Evolutionary conservation across 73 alveolate species (phyloP), one percentile per base, ranked within the genome.

Genomic region (Effrenium voratum): DNA sequence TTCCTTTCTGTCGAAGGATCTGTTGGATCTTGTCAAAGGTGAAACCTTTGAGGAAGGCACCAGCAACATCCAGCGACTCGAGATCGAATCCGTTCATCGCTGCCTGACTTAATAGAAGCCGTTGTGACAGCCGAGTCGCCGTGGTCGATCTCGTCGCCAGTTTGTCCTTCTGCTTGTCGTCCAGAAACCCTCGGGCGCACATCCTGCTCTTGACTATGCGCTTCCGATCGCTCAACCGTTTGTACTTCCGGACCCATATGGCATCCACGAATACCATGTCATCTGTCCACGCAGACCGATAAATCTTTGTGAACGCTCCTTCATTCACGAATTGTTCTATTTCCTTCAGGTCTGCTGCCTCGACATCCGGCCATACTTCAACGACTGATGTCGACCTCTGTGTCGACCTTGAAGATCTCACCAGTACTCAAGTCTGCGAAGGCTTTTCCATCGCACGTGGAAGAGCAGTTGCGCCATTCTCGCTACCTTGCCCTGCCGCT

Each of bases 321-420:
- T 72, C 83, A 1, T 72, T 49, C 26, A 72, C 83, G 36, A 72
- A 72, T 40, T n/a, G n/a, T n/a, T n/a, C n/a, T n/a, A n/a, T n/a
- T n/a, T n/a, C n/a, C n/a, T n/a, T n/a, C n/a, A n/a, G n/a, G n/a
- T n/a, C n/a, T n/a, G n/a, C n/a, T n/a, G n/a, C n/a, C n/a, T n/a
- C n/a, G n/a, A n/a, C n/a, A n/a, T n/a, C n/a, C n/a, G n/a, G n/a
- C n/a, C n/a, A n/a, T n/a, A n/a, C n/a, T n/a, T n/a, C n/a, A n/a
- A n/a, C n/a, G n/a, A n/a, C 36, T 41, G 85, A 40, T 41, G 40
- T 41, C 24, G 40, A 57, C 41, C 40, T 75, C 85, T n/a, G n/a
- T 45, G 15, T 75, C 85, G 41, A 75, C 85, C 85, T 75, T 75
- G 85, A 1, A 75, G 59, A 75, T 75, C 85, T 75, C 38, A 22